Percentiles rank a stretch among this genome's conserved stretches.
phyloP scores from a whole-genome alignment of 129 eudicot species.

The Cynara cardunculus region DNA sequence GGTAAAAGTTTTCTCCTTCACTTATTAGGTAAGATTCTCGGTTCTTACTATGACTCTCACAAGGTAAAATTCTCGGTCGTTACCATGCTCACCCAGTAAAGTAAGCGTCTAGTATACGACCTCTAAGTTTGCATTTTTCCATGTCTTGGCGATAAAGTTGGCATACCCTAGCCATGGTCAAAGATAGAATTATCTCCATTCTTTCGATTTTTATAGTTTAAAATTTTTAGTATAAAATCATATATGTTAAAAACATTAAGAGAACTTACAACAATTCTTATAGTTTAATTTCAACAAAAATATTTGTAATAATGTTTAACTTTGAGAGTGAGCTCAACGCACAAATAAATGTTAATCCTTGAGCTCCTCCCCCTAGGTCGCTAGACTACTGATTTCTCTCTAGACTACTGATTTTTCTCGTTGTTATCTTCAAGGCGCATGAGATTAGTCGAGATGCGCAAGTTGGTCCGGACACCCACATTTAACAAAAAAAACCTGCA shows the following conservation, averaged over 20 bases:
- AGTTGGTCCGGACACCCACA: not conserved
- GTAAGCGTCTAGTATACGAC: not conserved
- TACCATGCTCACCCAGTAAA: not conserved
- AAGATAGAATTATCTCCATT: not conserved
- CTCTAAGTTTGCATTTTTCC: not conserved
- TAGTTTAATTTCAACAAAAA: not conserved
- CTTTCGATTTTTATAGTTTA: not conserved
- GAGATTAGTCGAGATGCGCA: not conserved
- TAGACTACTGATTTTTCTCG: not conserved
- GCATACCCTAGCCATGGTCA: not conserved
- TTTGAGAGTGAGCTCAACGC: not conserved
- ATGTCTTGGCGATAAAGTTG: not conserved
- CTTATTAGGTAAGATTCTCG: not conserved
- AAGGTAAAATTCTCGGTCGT: too few species aligned
- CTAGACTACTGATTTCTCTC: too few species aligned
- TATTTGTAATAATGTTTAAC: not conserved
- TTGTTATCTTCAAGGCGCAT: not conserved
- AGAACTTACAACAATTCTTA: not conserved
- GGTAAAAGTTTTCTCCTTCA: not conserved
- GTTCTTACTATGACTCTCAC: too few species aligned
- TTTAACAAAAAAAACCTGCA: not conserved
- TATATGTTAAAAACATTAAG: not conserved
- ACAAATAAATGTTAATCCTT: too few species aligned
- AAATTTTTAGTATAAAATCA: not conserved
- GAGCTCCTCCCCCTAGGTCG: too few species aligned